phyloP scores from a whole-genome alignment of 257 asterid genomes.

The Solanum clarkiae region DNA sequence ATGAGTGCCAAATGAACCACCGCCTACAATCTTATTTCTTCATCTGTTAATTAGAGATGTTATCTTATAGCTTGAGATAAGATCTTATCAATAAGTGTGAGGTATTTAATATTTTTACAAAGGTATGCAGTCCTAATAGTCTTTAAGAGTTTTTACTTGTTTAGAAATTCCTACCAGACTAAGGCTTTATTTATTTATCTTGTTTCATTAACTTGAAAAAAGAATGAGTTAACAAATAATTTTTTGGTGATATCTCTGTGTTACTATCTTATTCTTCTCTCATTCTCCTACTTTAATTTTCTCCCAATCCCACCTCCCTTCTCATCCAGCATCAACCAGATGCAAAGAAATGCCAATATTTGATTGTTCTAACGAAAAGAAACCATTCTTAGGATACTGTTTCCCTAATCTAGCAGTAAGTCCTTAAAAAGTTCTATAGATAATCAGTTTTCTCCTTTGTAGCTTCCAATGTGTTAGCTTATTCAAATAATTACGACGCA shows the following conservation, averaged over 20 bases:
- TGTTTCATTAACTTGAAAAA: not conserved
- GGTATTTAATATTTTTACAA: not conserved
- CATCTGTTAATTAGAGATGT: not conserved
- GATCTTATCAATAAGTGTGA: not conserved
- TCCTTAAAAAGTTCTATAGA: not conserved
- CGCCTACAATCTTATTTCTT: not conserved
- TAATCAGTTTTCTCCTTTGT: not conserved
- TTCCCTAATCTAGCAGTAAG: not conserved
- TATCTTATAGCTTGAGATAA: not conserved
- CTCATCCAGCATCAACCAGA: not conserved
- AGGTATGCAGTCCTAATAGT: not conserved
- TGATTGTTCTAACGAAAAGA: not conserved
- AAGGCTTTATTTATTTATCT: not conserved
- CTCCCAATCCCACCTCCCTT: not conserved
- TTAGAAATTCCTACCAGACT: not conserved
- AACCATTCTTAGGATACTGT: not conserved
- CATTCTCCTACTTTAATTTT: not conserved
- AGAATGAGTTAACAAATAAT: not conserved
- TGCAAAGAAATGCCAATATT: not conserved
- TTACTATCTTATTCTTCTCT: not conserved
- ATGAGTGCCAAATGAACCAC: not conserved
- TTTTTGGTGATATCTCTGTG: not conserved
- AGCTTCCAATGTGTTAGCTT: not conserved
- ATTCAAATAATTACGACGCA: not conserved
- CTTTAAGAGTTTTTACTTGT: not conserved